Percentiles rank a stretch among this genome's conserved stretches.
Evolutionary conservation across 768 basidiomycete genomes (phyloP).

Genomic region (Saitozyma podzolica): DNA sequence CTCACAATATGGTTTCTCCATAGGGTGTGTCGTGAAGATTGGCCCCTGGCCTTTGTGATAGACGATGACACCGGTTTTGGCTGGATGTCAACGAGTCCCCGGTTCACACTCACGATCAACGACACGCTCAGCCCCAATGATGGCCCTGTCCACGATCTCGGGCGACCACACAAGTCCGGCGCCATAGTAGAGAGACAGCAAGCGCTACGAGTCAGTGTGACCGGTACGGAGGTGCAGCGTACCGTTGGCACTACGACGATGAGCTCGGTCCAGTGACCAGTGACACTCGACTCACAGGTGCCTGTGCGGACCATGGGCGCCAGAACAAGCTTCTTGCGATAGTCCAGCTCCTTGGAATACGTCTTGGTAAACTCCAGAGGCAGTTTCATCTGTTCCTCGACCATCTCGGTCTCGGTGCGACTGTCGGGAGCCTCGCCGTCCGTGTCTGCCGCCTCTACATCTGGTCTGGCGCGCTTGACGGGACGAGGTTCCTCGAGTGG

Average conservation of each 20-base stretch:
- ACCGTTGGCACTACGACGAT: conserved; percentile 67
- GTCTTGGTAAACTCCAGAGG: conserved; percentile 35
- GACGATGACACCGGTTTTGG: conserved; percentile 78
- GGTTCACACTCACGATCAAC: conserved; percentile 72
- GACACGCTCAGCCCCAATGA: conserved; percentile 75
- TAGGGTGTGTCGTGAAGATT: conserved; percentile 87
- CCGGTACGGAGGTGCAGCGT: neutral
- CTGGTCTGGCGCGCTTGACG: too few relatives aligned
- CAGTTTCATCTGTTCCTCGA: conserved; percentile 33
- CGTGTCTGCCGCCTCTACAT: too few relatives aligned
- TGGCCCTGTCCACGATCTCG: conserved; percentile 94
- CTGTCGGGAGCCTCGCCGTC: too few relatives aligned
- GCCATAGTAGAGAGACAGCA: conserved; percentile 86
- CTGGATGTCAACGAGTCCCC: conserved; percentile 55
- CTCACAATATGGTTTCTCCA: conserved; percentile 79
- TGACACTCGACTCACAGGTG: conserved; percentile 53
- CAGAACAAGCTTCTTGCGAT: conserved; percentile 86
- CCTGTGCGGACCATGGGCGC: conserved; percentile 98
- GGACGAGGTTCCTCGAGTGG: too few relatives aligned
- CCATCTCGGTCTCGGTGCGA: conserved; percentile 17
- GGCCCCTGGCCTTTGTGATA: conserved; percentile 76
- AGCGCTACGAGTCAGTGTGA: conserved; percentile 52
- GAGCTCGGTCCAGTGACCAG: conserved; percentile 6
- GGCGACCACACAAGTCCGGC: conserved; percentile 95
- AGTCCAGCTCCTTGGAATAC: conserved; percentile 57